Percentiles rank a stretch among this genome's conserved stretches.
Evolutionary conservation across 176 grass and related monocot species (phyloP).

Genomic region (Leersia perrieri): DNA sequence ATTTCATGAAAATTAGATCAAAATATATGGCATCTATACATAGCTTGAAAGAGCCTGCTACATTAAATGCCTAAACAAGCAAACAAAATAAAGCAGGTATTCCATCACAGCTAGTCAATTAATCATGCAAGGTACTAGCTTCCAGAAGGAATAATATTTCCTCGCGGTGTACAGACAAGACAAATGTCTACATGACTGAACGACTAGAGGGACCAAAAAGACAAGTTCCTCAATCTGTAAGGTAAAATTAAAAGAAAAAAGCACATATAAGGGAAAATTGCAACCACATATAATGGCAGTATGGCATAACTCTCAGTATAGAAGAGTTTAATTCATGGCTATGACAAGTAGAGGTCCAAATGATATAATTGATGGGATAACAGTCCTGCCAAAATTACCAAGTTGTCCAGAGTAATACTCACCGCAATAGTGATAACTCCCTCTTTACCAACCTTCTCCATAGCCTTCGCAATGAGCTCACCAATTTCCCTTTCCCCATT

Average conservation of each 20-base stretch:
- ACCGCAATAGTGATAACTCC: constrained; percentile 84
- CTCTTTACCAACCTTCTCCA: constrained; percentile 96
- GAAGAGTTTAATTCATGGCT: neutral
- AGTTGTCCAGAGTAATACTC: constrained; percentile 33
- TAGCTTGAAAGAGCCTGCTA: neutral
- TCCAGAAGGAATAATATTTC: neutral
- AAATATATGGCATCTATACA: neutral
- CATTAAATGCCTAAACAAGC: neutral
- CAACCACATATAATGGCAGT: too few relatives aligned
- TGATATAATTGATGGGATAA: neutral
- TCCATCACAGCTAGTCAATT: neutral
- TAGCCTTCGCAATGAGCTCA: constrained; percentile 92
- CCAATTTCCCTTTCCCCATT: constrained; percentile 95
- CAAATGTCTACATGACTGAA: neutral
- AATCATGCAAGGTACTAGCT: neutral
- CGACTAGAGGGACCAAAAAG: neutral
- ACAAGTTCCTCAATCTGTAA: neutral
- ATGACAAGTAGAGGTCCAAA: neutral
- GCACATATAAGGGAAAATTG: too few relatives aligned
- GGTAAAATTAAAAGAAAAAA: too few relatives aligned
- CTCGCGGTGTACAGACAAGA: neutral
- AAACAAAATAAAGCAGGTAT: neutral
- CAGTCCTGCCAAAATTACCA: neutral
- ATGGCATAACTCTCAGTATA: neutral
- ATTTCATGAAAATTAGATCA: constrained; percentile 7